phyloP scores from a whole-genome alignment of 2,329 filamentous ascomycete species.

The Pyricularia sp. region DNA sequence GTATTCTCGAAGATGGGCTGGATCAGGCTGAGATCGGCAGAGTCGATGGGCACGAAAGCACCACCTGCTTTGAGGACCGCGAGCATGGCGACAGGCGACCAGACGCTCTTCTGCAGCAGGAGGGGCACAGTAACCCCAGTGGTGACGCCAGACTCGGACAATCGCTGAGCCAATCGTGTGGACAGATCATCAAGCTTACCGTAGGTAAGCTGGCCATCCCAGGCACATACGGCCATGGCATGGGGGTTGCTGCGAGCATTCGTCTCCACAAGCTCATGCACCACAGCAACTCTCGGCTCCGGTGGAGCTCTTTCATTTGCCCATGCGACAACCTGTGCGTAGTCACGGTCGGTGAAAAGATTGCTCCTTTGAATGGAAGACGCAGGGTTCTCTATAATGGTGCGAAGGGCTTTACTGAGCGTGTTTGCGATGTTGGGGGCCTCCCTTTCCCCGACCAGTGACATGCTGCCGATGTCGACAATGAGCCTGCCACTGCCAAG shows the following conservation, averaged over 20 bases:
- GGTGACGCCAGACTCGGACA: constrained; percentile 29
- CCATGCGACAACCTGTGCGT: constrained; percentile 42
- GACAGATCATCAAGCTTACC: constrained; percentile 27
- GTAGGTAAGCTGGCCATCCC: constrained; percentile 35
- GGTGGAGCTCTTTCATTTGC: constrained; percentile 31
- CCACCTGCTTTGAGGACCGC: constrained; percentile 48
- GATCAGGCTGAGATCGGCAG: constrained; percentile 29
- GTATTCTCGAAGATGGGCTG: constrained; percentile 32
- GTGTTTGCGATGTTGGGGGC: constrained; percentile 38
- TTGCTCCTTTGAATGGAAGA: constrained; percentile 35
- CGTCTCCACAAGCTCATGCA: constrained; percentile 35
- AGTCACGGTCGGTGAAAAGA: constrained; percentile 46
- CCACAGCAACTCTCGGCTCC: constrained; percentile 27
- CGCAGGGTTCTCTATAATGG: constrained; percentile 32
- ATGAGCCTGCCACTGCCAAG: constrained; percentile 31
- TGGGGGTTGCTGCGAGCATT: constrained; percentile 29
- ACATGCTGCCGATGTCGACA: constrained; percentile 33
- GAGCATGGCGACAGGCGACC: constrained; percentile 61
- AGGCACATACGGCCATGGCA: constrained; percentile 30
- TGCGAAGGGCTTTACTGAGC: constrained; percentile 41
- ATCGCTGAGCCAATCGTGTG: constrained; percentile 27
- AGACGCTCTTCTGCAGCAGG: constrained; percentile 59
- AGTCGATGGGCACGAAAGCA: constrained; percentile 40
- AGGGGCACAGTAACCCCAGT: constrained; percentile 52
- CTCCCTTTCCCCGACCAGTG: constrained; percentile 31